Base-by-base conservation (phyloP, 2,329 filamentous ascomycete genomes). In the Endocalyx cinctus region DNA sequence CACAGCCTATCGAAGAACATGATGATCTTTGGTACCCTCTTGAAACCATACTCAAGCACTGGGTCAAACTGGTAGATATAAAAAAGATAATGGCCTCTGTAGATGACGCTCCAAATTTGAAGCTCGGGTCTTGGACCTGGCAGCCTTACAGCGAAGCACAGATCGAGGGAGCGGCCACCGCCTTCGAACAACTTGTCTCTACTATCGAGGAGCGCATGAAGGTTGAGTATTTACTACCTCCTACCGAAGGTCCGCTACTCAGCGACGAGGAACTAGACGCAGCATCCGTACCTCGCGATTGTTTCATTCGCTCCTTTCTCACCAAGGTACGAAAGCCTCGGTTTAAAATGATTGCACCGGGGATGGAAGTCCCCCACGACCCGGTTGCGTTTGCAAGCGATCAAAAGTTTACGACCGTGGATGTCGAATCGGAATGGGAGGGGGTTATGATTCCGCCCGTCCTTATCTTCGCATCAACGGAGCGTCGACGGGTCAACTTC, bases 41-140 rank as follows among this genome's bases (percentile, higher is more conserved):
- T 1, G 50, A 55, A 41, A 53, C 52, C 6, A 26, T 53, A 10
- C 38, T 53, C 13, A 47, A 45, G 20, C 48, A 51, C 33, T 55
- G 48, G 50, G 47, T 51, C 11, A 25, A 33, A 6, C 38, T 54
- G 7, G 35, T 55, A 25, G 42, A 34, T 25, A 39, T 55, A 17
- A 42, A 45, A 23, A 54, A 54, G 42, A 37, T 49, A 14, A 34
- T 28, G 4, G 45, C 50, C 29, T 50, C 50, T 10, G 47, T 38
- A 2, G 34, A 31, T 7, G 40, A 45, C 19, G 29, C 14, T 16
- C 41, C 39, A 19, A 34, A 40, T 32, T 36, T 40, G 25, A 45
- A 46, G 35, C 27, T 42, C 19, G 53, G 54, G 27, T 46, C 46
- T 17, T 60, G 55, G 56, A 41, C 44, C 18, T 58, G 50, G 52